Conservation (phyloP, 331 rosid species). For the Dryas integrifolia region DNA sequence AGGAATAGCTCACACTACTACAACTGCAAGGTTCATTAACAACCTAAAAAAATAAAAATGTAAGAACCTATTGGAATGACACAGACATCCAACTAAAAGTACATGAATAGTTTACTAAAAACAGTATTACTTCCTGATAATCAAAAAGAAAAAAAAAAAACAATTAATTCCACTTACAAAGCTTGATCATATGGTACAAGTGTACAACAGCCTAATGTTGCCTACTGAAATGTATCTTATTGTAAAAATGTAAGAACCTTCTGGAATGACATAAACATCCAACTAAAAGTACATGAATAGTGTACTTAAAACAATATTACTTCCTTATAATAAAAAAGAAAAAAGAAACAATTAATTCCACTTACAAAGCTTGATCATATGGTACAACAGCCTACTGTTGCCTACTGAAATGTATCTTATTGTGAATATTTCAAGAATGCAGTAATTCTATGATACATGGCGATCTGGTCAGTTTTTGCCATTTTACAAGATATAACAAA, state of each 20-base stretch:
- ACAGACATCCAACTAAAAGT: too few relatives aligned
- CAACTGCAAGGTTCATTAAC: too few relatives aligned
- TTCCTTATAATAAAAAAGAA: too few relatives aligned
- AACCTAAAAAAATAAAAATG: too few relatives aligned
- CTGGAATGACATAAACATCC: too few relatives aligned
- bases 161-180: not conserved
- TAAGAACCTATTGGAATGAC: too few relatives aligned
- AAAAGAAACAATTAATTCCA: not conserved
- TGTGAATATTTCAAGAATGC: not conserved
- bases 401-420: not conserved
- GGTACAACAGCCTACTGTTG: not conserved
- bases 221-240: not conserved
- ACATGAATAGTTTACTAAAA: too few relatives aligned
- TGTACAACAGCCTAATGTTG: conserved; percentile 1
- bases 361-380: not conserved
- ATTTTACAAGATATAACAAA: not conserved
- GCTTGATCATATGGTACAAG: not conserved
- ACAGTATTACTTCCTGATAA: too few relatives aligned
- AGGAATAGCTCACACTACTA: too few relatives aligned
- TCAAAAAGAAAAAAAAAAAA: too few relatives aligned
- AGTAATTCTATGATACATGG: not conserved
- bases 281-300: too few relatives aligned
- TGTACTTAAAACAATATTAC: too few relatives aligned
- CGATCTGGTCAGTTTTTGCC: not conserved
- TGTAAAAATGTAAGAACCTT: not conserved